Conservation (phyloP, 495 filamentous ascomycete species). For the Penicillium bialowiezense region DNA sequence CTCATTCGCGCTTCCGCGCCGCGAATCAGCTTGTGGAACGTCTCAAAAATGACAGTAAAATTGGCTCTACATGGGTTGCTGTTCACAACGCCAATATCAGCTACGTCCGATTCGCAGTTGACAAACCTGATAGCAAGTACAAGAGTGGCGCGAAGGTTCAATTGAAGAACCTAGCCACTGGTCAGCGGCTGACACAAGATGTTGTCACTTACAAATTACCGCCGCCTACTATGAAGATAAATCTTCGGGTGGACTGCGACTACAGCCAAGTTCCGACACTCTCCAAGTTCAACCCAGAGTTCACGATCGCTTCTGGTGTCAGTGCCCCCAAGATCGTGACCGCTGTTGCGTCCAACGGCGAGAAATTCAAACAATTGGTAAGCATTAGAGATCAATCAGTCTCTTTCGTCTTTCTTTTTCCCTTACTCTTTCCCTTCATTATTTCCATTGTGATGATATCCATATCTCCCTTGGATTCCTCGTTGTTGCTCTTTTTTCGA, state of each 20-base stretch:
- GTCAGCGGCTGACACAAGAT: constrained; percentile 53
- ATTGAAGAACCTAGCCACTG: constrained; percentile 57
- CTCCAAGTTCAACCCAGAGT: constrained; percentile 60
- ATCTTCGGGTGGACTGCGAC: constrained; percentile 66
- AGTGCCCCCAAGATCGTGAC: constrained; percentile 91
- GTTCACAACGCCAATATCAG: constrained; percentile 69
- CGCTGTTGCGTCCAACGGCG: constrained; percentile 70
- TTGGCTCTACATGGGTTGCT: constrained; percentile 55
- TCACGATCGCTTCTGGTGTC: constrained; percentile 83
- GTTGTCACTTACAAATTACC: constrained; percentile 64
- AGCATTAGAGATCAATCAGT: constrained; percentile 10
- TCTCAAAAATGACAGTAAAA: constrained; percentile 50
- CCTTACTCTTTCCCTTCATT: not conserved
- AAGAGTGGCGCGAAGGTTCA: constrained; percentile 64
- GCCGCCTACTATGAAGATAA: constrained; percentile 84
- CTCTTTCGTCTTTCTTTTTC: not conserved
- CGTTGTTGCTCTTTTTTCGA: too few relatives aligned
- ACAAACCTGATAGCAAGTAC: constrained; percentile 56
- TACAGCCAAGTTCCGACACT: constrained; percentile 75
- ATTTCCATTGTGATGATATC: too few relatives aligned
- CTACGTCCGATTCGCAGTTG: constrained; percentile 72
- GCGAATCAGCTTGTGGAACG: constrained; percentile 62
- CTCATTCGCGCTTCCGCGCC: constrained; percentile 67
- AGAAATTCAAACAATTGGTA: constrained; percentile 80
- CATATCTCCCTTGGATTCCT: too few relatives aligned